A percentile compares a stretch with the other conserved stretches of the same genome.
These are phyloP conservation scores for Dendrobium chrysotoxum DNA, from an alignment of 106 monocot genomes.

Conservation along the genomic window DNA sequence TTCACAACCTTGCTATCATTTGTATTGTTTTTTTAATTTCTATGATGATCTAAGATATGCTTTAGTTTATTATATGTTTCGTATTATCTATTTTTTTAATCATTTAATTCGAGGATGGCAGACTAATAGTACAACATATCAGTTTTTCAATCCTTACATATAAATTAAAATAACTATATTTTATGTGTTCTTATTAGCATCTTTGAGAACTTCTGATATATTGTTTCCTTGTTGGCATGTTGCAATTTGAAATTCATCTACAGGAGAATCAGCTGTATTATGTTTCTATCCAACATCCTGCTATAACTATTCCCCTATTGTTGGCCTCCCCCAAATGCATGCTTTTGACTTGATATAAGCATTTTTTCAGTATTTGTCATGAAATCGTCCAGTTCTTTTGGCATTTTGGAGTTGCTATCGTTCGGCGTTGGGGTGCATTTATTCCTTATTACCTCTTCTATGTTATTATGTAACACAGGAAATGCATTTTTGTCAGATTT, in stretches of 20 bases:
- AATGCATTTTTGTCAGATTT: too few relatives aligned
- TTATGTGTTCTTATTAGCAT: too few relatives aligned
- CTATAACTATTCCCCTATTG: neutral
- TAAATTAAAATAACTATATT: too few relatives aligned
- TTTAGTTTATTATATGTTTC: too few relatives aligned
- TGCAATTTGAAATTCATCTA: neutral
- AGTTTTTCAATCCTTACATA: neutral
- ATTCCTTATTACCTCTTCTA: neutral
- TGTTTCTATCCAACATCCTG: neutral
- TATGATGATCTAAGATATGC: too few relatives aligned
- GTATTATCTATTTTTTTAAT: too few relatives aligned
- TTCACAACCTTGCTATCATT: too few relatives aligned
- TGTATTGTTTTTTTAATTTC: too few relatives aligned
- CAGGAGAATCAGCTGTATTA: neutral
- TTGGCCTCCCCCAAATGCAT: neutral
- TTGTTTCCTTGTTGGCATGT: neutral
- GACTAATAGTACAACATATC: neutral
- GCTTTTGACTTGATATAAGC: neutral
- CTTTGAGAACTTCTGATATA: neutral
- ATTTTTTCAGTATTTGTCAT: neutral
- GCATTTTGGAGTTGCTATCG: neutral
- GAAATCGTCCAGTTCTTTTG: neutral
- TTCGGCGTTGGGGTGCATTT: neutral
- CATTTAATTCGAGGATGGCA: neutral
- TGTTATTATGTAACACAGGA: too few relatives aligned